Percentiles rank a stretch among this genome's conserved stretches.
phyloP scores from a whole-genome alignment of 192 early-diverging fungal species.

The Coemansia sp. region DNA sequence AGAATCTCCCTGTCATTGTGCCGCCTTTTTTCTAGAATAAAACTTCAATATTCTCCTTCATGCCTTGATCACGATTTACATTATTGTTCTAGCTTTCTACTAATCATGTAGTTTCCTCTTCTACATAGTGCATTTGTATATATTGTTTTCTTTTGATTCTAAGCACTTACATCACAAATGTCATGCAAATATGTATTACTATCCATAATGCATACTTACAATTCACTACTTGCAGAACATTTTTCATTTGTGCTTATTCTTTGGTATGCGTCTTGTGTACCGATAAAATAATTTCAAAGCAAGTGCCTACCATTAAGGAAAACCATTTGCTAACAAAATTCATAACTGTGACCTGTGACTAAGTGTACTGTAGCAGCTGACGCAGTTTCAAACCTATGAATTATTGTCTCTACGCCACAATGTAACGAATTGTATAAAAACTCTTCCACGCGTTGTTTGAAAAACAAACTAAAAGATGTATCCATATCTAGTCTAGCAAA shows the following conservation, averaged over 20 bases:
- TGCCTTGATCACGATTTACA: not conserved
- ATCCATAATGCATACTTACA: not conserved
- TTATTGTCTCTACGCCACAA: not conserved
- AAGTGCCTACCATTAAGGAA: not conserved
- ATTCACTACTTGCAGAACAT: not conserved
- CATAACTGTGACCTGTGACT: not conserved
- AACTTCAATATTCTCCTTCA: too few species aligned
- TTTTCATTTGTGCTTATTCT: not conserved
- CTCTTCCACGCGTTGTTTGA: too few species aligned
- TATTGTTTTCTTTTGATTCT: too few species aligned
- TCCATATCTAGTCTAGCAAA: not conserved
- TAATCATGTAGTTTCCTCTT: not conserved
- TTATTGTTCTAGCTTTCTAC: not conserved
- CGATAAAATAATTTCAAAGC: not conserved
- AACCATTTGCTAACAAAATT: not conserved
- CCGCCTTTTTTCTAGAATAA: not conserved
- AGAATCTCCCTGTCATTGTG: constrained; percentile 1
- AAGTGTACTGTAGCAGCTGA: not conserved
- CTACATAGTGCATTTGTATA: too few species aligned
- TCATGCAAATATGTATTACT: not conserved
- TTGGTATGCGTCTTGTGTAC: not conserved
- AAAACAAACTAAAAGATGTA: not conserved
- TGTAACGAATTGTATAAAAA: not conserved
- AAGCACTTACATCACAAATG: too few species aligned
- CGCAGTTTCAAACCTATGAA: not conserved